Evolutionary conservation across 2,329 filamentous ascomycete species (phyloP).

Genomic region (Dichotomopilus funicola): DNA sequence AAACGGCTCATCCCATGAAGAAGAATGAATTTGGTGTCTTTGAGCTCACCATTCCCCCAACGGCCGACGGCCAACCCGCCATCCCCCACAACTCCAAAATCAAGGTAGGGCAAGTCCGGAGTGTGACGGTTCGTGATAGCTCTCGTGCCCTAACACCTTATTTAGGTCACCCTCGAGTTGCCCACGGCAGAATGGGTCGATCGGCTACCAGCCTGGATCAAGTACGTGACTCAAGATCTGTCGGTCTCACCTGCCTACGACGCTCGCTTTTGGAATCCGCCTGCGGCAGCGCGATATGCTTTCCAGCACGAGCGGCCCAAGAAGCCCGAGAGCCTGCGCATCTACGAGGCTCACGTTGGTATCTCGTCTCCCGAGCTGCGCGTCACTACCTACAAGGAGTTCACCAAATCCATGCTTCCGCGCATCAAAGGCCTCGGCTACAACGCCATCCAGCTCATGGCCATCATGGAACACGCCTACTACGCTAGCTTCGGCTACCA

Average conservation of each 20-base stretch:
- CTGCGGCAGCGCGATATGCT: slow-evolving; percentile 64
- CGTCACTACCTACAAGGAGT: slow-evolving; percentile 95
- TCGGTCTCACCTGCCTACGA: slow-evolving; percentile 87
- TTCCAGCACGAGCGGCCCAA: slow-evolving; percentile 79
- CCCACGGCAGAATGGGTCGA: slow-evolving; percentile 77
- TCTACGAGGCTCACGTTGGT: slow-evolving; percentile 98
- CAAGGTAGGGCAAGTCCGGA: slow-evolving; percentile 55
- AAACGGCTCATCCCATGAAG: slow-evolving; percentile 76
- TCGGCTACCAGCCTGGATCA: slow-evolving; percentile 93
- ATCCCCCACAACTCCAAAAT: slow-evolving; percentile 93
- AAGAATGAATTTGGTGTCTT: slow-evolving; percentile 82
- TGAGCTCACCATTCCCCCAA: slow-evolving; percentile 69
- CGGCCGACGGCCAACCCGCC: slow-evolving; percentile 60
- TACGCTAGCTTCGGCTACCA: slow-evolving; percentile 99
- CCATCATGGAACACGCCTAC: slow-evolving; percentile 98
- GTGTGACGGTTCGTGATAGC: too few relatives aligned
- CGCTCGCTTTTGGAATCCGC: slow-evolving; percentile 95
- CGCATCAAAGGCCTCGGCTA: slow-evolving; percentile 87
- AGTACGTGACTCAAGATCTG: slow-evolving; percentile 90
- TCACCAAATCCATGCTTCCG: slow-evolving; percentile 85
- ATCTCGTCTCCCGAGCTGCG: slow-evolving; percentile 87
- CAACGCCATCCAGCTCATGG: slow-evolving; percentile 98
- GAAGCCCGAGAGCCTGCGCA: slow-evolving; percentile 78
- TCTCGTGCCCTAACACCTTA: neutral
- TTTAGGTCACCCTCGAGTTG: slow-evolving; percentile 73